Evolutionary conservation across 352 stramenopile species (phyloP).

Genomic region (Globisporangium nunn): DNA sequence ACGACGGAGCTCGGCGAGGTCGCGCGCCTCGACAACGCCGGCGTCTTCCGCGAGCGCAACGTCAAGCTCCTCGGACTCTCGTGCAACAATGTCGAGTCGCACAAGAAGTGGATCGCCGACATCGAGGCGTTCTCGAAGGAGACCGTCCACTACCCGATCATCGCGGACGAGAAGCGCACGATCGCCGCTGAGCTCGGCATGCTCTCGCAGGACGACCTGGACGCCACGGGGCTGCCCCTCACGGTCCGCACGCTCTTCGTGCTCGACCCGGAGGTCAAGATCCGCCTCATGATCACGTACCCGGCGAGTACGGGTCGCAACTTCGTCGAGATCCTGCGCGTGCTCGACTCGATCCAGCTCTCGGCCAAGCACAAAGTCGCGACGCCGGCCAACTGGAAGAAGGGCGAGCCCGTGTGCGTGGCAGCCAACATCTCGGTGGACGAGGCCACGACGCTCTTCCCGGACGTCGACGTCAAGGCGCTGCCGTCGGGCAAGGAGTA

Average conservation of each 20-base stretch:
- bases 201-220: slow-evolving; percentile 75
- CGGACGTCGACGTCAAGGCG: slow-evolving; percentile 40
- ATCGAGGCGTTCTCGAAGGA: slow-evolving; percentile 30
- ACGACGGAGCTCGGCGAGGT: slow-evolving; percentile 86
- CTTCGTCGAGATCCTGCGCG: slow-evolving; percentile 90
- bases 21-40: slow-evolving; percentile 65
- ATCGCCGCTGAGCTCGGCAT: slow-evolving; percentile 86
- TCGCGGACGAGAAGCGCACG: slow-evolving; percentile 16
- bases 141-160: slow-evolving; percentile 85
- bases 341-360: slow-evolving; percentile 87
- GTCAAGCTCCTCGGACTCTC: slow-evolving; percentile 82
- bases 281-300: slow-evolving; percentile 90
- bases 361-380: slow-evolving; percentile 32
- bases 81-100: slow-evolving; percentile 67
- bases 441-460: slow-evolving; percentile 52
- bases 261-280: slow-evolving; percentile 83
- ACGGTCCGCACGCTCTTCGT: slow-evolving; percentile 91
- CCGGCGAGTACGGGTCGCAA: slow-evolving; percentile 89
- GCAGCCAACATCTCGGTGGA: slow-evolving; percentile 40
- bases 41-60: slow-evolving; percentile 75
- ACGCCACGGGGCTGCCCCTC: slow-evolving; percentile 70
- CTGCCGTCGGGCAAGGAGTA: slow-evolving; percentile 73
- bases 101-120: slow-evolving; percentile 45
- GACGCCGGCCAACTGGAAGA: slow-evolving; percentile 67
- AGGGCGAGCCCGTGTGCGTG: slow-evolving; percentile 60